These are phyloP conservation scores for Thinopyrum elongatum DNA, from an alignment of 176 grass and related monocot genomes.

Conservation along the genomic window DNA sequence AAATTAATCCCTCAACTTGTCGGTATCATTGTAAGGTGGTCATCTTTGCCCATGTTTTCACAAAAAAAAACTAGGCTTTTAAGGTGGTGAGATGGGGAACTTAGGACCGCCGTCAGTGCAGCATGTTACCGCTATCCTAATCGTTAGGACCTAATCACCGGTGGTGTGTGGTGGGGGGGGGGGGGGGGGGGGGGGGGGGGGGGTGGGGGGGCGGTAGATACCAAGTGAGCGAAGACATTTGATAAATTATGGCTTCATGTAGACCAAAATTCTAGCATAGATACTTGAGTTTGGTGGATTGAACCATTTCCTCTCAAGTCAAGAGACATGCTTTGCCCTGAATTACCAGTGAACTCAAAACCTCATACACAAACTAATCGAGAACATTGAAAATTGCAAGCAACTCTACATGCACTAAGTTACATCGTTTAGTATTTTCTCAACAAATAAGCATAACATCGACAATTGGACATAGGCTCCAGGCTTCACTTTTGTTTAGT, in stretches of 20 bases:
- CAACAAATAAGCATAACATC: background rate
- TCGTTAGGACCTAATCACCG: too few relatives aligned
- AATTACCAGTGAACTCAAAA: background rate
- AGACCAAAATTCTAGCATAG: background rate
- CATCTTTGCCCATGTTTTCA: background rate
- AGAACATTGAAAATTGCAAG: background rate
- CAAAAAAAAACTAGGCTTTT: background rate
- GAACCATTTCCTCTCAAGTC: background rate
- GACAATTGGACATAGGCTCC: background rate
- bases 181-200: too few relatives aligned
- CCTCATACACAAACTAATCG: background rate
- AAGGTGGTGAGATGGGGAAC: background rate
- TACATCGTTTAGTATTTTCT: background rate
- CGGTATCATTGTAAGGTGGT: background rate
- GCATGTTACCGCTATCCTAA: background rate
- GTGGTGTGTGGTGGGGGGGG: too few relatives aligned
- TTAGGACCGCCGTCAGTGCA: background rate
- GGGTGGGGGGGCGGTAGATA: too few relatives aligned
- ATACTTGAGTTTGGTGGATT: background rate
- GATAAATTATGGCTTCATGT: background rate
- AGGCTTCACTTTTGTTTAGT: background rate
- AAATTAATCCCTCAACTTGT: background rate
- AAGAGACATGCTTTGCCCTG: background rate
- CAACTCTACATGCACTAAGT: background rate
- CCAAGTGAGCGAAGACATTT: background rate